phyloP scores from a whole-genome alignment of 192 early-diverging fungal genomes.

The Backusella sp. region DNA sequence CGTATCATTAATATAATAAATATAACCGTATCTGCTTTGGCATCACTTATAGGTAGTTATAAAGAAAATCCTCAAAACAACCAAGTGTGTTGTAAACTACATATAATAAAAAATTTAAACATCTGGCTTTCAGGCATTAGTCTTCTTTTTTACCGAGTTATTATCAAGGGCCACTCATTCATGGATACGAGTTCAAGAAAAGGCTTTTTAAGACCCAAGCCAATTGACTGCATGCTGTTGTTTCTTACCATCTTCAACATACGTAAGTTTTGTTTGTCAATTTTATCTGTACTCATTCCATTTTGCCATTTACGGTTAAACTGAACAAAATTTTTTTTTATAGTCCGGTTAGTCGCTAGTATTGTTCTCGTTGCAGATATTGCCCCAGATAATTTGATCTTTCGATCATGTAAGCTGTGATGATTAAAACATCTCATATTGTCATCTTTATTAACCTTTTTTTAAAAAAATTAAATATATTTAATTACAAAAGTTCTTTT shows the following conservation, averaged over 20 bases:
- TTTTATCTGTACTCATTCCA: not conserved
- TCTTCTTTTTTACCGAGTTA: conserved; percentile 6
- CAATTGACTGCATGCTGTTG: not conserved
- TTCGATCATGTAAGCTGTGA: conserved; percentile 18
- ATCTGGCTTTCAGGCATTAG: conserved; percentile 5
- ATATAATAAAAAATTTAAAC: no score
- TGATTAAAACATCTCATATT: not conserved
- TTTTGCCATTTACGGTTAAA: not conserved
- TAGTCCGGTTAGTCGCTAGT: conserved; percentile 22
- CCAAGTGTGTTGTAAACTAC: no score
- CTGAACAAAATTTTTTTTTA: not conserved
- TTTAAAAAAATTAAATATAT: not conserved
- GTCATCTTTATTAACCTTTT: not conserved
- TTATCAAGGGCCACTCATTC: not conserved
- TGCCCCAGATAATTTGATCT: conserved; percentile 23
- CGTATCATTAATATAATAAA: conserved; percentile 19
- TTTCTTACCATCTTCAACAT: not conserved
- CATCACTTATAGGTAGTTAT: conserved; percentile 19
- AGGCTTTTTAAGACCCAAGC: not conserved
- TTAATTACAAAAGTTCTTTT: conserved; percentile 18
- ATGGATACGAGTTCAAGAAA: not conserved
- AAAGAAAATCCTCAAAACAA: not conserved
- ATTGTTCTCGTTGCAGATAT: conserved; percentile 23
- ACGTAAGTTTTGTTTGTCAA: conserved; percentile 3
- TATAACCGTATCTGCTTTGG: conserved; percentile 14